Percentiles rank a stretch among this genome's conserved stretches.
Conservation (phyloP, 129 eudicot species). For the Oenanthe sinensis region DNA sequence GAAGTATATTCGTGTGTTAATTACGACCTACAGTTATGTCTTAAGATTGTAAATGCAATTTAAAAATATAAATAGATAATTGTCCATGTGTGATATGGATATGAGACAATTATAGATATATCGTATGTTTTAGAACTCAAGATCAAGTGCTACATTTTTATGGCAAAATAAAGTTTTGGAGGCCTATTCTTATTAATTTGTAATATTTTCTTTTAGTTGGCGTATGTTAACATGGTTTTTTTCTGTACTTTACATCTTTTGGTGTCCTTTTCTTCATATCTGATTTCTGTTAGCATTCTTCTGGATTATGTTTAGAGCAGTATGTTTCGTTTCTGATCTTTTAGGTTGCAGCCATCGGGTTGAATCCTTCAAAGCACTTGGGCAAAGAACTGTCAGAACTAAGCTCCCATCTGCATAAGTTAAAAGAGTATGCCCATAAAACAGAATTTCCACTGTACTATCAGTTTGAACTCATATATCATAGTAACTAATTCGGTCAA, state of each 20-base stretch:
- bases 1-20: background rate
- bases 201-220: background rate
- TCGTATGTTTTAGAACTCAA: background rate
- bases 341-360: conserved; percentile 92
- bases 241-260: background rate
- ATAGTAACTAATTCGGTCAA: background rate
- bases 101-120: background rate
- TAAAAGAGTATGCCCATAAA: conserved; percentile 56
- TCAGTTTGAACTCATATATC: background rate
- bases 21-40: background rate
- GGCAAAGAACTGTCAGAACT: conserved; percentile 69
- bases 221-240: background rate
- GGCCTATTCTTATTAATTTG: background rate
- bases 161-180: background rate
- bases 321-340: conserved; percentile 5
- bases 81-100: background rate
- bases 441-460: background rate
- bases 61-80: background rate
- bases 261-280: background rate
- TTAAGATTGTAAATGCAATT: background rate
- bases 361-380: conserved; percentile 86
- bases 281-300: background rate
- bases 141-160: background rate
- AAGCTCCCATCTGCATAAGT: conserved; percentile 62
- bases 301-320: conserved; percentile 2